Evolutionary conservation across 768 basidiomycete genomes (phyloP).

Genomic region (Trametes coccinea): DNA sequence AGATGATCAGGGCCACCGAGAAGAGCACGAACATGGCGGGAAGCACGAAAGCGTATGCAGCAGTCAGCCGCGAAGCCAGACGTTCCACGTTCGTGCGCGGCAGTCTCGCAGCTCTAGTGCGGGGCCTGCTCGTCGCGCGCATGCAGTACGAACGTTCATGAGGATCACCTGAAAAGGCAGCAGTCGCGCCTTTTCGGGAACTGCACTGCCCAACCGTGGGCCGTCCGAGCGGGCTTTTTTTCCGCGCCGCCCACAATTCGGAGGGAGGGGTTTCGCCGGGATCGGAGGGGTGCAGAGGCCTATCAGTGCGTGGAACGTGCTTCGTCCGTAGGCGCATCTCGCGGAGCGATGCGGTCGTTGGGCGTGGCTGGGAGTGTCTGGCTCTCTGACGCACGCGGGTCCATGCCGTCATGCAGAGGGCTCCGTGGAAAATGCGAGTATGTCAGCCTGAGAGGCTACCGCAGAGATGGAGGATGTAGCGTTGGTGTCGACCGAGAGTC

Average conservation of each 20-base stretch:
- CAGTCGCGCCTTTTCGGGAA: conserved; percentile 6
- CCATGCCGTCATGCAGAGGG: background rate
- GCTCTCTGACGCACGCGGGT: background rate
- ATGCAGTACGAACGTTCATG: conserved; percentile 25
- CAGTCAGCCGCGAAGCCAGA: conserved; percentile 1
- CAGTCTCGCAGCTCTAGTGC: background rate
- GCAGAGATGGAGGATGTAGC: no score
- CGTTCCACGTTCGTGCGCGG: conserved; percentile 16
- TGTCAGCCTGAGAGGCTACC: background rate
- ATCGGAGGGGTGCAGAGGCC: background rate
- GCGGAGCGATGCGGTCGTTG: no score
- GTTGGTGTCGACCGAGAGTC: no score
- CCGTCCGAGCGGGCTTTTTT: background rate
- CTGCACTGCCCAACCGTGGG: background rate
- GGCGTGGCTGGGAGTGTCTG: no score
- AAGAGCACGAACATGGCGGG: conserved; percentile 4
- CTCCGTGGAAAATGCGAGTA: background rate
- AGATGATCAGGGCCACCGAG: background rate
- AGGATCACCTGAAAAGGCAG: conserved; percentile 16
- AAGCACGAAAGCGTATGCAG: no score
- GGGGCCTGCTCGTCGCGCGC: conserved; percentile 4
- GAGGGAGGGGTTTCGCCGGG: background rate
- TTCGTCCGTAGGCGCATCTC: no score
- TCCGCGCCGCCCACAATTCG: background rate
- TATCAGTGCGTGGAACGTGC: conserved; percentile 21